phyloP scores from a whole-genome alignment of 768 basidiomycete species.

The Psilocybe cyanescens region DNA sequence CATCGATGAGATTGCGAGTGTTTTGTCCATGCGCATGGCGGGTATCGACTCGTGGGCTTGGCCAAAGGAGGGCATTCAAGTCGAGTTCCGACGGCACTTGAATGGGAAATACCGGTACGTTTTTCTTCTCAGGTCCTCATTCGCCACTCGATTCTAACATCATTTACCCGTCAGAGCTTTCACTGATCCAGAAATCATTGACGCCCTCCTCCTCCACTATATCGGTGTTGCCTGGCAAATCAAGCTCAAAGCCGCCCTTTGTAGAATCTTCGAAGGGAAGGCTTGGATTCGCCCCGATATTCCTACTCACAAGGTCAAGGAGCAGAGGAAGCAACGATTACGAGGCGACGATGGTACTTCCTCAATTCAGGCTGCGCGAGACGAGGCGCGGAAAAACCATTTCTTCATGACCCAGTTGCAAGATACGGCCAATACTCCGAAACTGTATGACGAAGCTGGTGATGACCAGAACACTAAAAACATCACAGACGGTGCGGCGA shows the following conservation, averaged over 20 bases:
- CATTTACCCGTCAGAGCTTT: conserved; percentile 33
- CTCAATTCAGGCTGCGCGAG: conserved; percentile 32
- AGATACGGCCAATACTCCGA: conserved; percentile 17
- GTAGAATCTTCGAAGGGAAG: conserved; percentile 9
- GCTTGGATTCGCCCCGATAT: conserved; percentile 8
- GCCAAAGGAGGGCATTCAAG: conserved; percentile 41
- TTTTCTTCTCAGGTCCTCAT: background rate
- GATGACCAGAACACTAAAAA: conserved; percentile 16
- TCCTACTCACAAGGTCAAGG: conserved; percentile 12
- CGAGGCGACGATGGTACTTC: conserved; percentile 11
- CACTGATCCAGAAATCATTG: conserved; percentile 50
- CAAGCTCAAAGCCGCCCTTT: conserved; percentile 35
- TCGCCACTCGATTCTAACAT: background rate
- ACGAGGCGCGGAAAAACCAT: conserved; percentile 21
- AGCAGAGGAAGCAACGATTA: conserved; percentile 22
- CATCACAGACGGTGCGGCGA: background rate
- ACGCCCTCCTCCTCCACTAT: conserved; percentile 47
- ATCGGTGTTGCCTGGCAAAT: conserved; percentile 48
- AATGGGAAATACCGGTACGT: conserved; percentile 47
- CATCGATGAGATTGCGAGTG: conserved; percentile 44
- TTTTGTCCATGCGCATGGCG: conserved; percentile 49
- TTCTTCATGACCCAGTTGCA: conserved; percentile 42
- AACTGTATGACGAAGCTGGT: conserved; percentile 17
- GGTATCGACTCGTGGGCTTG: conserved; percentile 46
- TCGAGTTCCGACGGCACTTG: conserved; percentile 51